phyloP scores from a whole-genome alignment of 75 land plant genomes.

The Selaginella moellendorffii region DNA sequence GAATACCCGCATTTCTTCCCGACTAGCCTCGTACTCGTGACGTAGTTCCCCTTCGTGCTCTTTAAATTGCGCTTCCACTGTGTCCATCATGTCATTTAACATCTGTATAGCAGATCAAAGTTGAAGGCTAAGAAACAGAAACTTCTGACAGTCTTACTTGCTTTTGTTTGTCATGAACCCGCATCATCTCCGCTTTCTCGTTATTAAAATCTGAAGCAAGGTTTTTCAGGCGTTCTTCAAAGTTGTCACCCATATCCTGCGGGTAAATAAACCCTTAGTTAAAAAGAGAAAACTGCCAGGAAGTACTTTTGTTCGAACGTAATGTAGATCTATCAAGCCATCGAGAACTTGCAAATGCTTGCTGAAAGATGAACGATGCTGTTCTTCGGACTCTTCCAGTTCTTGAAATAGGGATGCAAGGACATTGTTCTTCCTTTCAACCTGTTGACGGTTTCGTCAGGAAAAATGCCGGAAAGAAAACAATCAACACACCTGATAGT shows the following conservation, averaged over 20 bases:
- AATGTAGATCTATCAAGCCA: slow-evolving; percentile 20
- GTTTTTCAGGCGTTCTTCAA: slow-evolving; percentile 16
- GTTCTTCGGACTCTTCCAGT: slow-evolving; percentile 21
- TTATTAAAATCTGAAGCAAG: slow-evolving; percentile 12
- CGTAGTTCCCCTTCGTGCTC: slow-evolving; percentile 19
- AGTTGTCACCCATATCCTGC: slow-evolving; percentile 17
- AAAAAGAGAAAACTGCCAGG: background rate
- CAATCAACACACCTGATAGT: slow-evolving; percentile 11
- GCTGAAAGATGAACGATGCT: slow-evolving; percentile 13
- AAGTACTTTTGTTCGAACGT: no score
- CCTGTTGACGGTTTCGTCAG: slow-evolving; percentile 13
- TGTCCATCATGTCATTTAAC: slow-evolving; percentile 17
- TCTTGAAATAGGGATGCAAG: slow-evolving; percentile 8
- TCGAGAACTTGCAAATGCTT: slow-evolving; percentile 25
- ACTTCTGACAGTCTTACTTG: slow-evolving; percentile 12
- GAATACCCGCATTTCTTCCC: slow-evolving; percentile 25
- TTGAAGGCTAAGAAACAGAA: background rate
- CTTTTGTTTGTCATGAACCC: slow-evolving; percentile 15
- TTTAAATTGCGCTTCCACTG: slow-evolving; percentile 23
- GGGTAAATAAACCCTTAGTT: background rate
- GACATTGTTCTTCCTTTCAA: slow-evolving; percentile 13
- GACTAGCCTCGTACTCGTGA: slow-evolving; percentile 23
- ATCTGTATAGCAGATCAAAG: slow-evolving; percentile 9
- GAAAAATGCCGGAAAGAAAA: background rate
- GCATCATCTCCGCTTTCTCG: slow-evolving; percentile 14